These are phyloP conservation scores for Plasmodium reichenowi DNA, from an alignment of 169 alveolate genomes.

Conservation along the genomic window DNA sequence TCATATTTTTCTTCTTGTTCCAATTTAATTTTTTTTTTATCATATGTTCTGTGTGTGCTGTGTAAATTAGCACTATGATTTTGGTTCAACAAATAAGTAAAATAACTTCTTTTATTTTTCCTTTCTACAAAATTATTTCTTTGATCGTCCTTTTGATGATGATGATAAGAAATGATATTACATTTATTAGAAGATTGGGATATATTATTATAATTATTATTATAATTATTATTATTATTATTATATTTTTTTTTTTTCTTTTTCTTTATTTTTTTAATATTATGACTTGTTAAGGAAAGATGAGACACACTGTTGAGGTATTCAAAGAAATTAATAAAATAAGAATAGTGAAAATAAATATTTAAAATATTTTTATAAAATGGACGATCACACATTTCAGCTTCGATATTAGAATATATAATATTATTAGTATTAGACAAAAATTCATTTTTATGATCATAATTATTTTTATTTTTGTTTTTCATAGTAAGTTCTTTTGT, in stretches of 20 bases:
- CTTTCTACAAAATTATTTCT: neutral
- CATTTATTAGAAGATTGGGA: too few relatives aligned
- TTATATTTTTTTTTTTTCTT: neutral
- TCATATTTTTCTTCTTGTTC: neutral
- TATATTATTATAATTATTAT: too few relatives aligned
- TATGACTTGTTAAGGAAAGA: neutral
- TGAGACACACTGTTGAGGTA: neutral
- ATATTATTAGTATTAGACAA: neutral
- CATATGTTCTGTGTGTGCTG: neutral
- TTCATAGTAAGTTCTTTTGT: neutral
- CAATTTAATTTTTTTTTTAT: neutral
- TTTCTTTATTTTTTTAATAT: neutral
- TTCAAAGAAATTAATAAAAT: conserved; percentile 36
- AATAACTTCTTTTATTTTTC: too few relatives aligned
- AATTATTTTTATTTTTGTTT: neutral
- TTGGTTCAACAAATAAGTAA: neutral
- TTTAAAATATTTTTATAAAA: conserved; percentile 31
- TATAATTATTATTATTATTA: too few relatives aligned
- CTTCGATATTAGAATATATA: neutral
- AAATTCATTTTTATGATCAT: conserved; percentile 6
- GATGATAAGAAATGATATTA: too few relatives aligned
- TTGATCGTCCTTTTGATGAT: too few relatives aligned
- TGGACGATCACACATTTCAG: conserved; percentile 30
- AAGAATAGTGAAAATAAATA: conserved; percentile 45
- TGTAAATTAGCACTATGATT: neutral